Conservation (phyloP, 1,139 yeast genomes). For the Yamadazyma dendronema region DNA sequence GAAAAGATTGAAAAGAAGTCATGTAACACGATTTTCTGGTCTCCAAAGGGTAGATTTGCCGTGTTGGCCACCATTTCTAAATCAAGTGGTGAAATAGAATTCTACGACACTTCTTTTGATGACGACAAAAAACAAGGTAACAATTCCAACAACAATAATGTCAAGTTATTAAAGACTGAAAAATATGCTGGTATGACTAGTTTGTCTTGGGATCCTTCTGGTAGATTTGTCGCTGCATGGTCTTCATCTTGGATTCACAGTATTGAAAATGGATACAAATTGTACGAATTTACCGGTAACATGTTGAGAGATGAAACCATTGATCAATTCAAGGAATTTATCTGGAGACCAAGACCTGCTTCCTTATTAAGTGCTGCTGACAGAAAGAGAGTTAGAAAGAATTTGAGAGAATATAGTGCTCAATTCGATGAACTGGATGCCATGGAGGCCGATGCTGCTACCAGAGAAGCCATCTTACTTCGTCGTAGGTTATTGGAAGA, state of each 20-base stretch:
- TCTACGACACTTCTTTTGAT: slow-evolving; percentile 83
- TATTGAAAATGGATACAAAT: slow-evolving; percentile 86
- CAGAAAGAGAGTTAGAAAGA: slow-evolving; percentile 86
- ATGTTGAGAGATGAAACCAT: slow-evolving; percentile 70
- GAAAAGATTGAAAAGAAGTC: slow-evolving; percentile 61
- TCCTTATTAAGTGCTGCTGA: slow-evolving; percentile 73
- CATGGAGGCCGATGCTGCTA: slow-evolving; percentile 93
- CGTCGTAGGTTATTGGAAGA: slow-evolving; percentile 82
- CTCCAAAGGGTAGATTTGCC: slow-evolving; percentile 91
- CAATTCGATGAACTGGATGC: slow-evolving; percentile 95
- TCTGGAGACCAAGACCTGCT: slow-evolving; percentile 98
- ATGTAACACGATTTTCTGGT: slow-evolving; percentile 78
- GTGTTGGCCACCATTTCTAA: slow-evolving; percentile 72
- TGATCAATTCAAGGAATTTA: slow-evolving; percentile 83
- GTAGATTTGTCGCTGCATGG: slow-evolving; percentile 86
- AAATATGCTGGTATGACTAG: slow-evolving; percentile 80
- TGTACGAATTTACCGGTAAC: slow-evolving; percentile 82
- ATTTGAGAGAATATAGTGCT: slow-evolving; percentile 83
- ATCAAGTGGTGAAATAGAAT: slow-evolving; percentile 69
- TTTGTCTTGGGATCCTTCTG: slow-evolving; percentile 93
- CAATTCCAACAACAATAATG: slow-evolving; percentile 57
- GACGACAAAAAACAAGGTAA: slow-evolving; percentile 49
- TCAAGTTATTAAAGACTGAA: slow-evolving; percentile 63
- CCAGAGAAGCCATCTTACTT: slow-evolving; percentile 81
- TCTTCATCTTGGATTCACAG: slow-evolving; percentile 84